Base-by-base conservation (phyloP, 1,139 yeast genomes). In the Scheffersomyces segobiensis region DNA sequence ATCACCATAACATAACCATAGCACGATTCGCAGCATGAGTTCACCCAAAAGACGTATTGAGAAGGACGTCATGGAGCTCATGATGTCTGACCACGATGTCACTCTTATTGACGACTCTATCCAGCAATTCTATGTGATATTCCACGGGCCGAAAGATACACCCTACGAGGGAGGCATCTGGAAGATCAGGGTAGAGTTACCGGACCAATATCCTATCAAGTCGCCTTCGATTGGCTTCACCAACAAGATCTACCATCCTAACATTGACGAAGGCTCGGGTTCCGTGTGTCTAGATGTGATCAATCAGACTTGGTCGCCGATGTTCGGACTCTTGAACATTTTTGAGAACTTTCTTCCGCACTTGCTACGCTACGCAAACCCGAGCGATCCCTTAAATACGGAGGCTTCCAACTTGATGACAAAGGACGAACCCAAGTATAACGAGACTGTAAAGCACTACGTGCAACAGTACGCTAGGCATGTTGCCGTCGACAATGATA, bases 281-380 rank as follows among this genome's bases (percentile, higher is more conserved):
- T 88, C 96, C 0, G 98, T 95, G 17, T 95, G 99, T 74, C 85
- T 95, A 59, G 99, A 95, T 71, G 99, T 95, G 47, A 93, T 95
- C 65, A 95, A 95, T 73, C 98, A 95, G 70, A 93, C 98, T 0
- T 95, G 99, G 99, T 90, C 97, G 52, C 99, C 99, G 2, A 91
- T 95, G 93, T 95, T 93, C 79, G 98, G 95, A 55, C 82, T 93
- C 66, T 80, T 89, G 65, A 95, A 95, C 72, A 91, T 95, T 49
- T 93, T 95, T 71, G 98, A 95, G 70, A 89, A 93, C 69, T 95
- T 95, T 77, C 78, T 95, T 63, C 99, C 99, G 14, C 99, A 96
- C 68, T 78, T 95, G 60, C 79, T 95, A 62, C 84, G 96, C 60
- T 95, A 95, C 69, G 98, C 98, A 26, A 95, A 95, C 68, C 96